Evolutionary conservation across 371 early-diverging fungal species (phyloP).

Genomic region (Coemansia sp.): DNA sequence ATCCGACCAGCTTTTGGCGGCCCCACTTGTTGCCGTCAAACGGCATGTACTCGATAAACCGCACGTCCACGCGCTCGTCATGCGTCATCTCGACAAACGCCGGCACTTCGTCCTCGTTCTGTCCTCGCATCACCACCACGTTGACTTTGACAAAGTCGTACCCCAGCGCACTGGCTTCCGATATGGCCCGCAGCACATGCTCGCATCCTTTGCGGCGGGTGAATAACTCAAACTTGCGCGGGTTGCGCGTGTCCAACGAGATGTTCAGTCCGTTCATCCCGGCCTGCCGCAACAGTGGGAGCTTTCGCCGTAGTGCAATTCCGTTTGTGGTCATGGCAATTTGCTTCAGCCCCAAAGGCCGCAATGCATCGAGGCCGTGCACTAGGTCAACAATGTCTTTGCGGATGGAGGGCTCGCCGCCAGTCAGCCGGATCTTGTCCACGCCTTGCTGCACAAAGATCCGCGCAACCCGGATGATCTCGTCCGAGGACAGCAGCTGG

Average conservation of each 20-base stretch:
- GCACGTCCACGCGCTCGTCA: conserved; percentile 68
- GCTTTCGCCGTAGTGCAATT: conserved; percentile 80
- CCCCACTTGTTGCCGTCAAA: conserved; percentile 95
- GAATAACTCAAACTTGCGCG: conserved; percentile 81
- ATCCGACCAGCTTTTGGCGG: conserved; percentile 77
- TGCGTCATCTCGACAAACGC: conserved; percentile 82
- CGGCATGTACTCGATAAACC: conserved; percentile 98
- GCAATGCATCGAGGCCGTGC: conserved; percentile 68
- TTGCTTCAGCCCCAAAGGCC: conserved; percentile 66
- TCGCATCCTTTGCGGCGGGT: conserved; percentile 83
- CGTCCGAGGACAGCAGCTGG: conserved; percentile 70
- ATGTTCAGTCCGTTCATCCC: conserved; percentile 88
- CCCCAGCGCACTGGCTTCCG: conserved; percentile 62
- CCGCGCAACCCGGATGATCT: conserved; percentile 75
- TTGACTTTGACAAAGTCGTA: conserved; percentile 83
- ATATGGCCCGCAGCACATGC: conserved; percentile 71
- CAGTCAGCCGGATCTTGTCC: conserved; percentile 90
- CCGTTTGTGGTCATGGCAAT: conserved; percentile 95
- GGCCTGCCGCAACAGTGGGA: conserved; percentile 62
- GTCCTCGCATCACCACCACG: conserved; percentile 81
- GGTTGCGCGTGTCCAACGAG: conserved; percentile 87
- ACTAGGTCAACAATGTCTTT: conserved; percentile 84
- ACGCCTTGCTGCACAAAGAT: conserved; percentile 87
- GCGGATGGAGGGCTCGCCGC: conserved; percentile 95
- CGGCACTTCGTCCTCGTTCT: conserved; percentile 81